phyloP scores from a whole-genome alignment of 495 filamentous ascomycete genomes.

The Aspergillus carlsbadensis region DNA sequence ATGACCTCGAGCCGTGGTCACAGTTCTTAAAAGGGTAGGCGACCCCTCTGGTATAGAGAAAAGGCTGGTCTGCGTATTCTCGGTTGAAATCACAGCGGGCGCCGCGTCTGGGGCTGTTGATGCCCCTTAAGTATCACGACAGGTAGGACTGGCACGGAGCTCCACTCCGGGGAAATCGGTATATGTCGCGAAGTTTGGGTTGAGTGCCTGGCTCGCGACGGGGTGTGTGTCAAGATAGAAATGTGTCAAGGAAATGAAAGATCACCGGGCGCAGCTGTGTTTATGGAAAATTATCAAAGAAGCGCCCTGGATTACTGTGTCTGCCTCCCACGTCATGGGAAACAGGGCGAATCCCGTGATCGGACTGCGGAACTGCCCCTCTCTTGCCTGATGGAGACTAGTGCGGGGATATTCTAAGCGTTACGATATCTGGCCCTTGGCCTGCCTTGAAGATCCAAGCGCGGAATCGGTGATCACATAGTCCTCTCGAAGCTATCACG shows the following conservation, averaged over 20 bases:
- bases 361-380: conserved; percentile 29
- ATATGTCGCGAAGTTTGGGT: not conserved
- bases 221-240: not conserved
- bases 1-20: not conserved
- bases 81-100: not conserved
- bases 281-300: not conserved
- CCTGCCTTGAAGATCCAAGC: not conserved
- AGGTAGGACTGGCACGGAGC: not conserved
- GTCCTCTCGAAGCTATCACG: not conserved
- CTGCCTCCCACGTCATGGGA: conserved; percentile 21
- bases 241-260: not conserved
- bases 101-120: not conserved
- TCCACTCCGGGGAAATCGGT: not conserved
- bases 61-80: not conserved
- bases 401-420: conserved; percentile 27
- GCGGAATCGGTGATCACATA: not conserved
- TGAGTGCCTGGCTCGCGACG: not conserved
- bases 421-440: not conserved
- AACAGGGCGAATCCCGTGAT: not conserved
- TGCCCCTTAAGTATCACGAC: not conserved
- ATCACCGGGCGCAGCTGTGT: not conserved
- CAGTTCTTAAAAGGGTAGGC: not conserved
- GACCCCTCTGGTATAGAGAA: not conserved
- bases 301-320: not conserved
- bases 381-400: conserved; percentile 26